Percentiles rank a stretch among this genome's conserved stretches.
These are phyloP conservation scores for Phyllosticta ampelicida DNA, from an alignment of 2,329 filamentous ascomycete species.

Conservation along the genomic window DNA sequence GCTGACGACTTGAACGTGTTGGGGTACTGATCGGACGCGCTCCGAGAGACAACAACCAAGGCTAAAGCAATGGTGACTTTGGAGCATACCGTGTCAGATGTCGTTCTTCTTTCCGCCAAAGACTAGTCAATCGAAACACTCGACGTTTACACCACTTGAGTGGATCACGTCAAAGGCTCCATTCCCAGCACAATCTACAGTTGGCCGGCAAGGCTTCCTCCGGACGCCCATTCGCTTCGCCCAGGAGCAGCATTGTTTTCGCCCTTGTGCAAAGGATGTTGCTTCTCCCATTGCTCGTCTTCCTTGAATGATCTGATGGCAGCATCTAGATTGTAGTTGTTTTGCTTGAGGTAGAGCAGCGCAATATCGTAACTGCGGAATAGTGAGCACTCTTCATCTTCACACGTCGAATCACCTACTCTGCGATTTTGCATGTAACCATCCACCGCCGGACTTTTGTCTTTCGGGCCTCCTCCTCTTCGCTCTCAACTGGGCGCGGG, in stretches of 20 bases:
- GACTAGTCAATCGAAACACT: neutral
- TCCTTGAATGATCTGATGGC: conserved; percentile 56
- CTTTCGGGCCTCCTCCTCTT: conserved; percentile 63
- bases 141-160: neutral
- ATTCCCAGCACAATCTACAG: conserved; percentile 13
- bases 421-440: conserved; percentile 61
- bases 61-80: neutral
- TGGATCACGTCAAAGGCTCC: neutral
- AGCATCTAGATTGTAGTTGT: conserved; percentile 52
- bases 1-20: neutral
- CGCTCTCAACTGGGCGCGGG: conserved; percentile 59
- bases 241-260: conserved; percentile 26
- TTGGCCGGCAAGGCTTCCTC: conserved; percentile 26
- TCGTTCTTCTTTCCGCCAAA: neutral
- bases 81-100: neutral
- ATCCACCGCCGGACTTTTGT: conserved; percentile 64
- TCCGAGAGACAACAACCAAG: neutral
- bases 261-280: conserved; percentile 48
- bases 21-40: neutral
- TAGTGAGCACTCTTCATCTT: conserved; percentile 1
- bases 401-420: conserved; percentile 40
- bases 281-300: conserved; percentile 66
- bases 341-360: conserved; percentile 61
- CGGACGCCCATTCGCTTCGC: conserved; percentile 26
- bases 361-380: conserved; percentile 57